Base-by-base conservation (phyloP, 1,284 basidiomycete genomes). In the Boletus mariae region DNA sequence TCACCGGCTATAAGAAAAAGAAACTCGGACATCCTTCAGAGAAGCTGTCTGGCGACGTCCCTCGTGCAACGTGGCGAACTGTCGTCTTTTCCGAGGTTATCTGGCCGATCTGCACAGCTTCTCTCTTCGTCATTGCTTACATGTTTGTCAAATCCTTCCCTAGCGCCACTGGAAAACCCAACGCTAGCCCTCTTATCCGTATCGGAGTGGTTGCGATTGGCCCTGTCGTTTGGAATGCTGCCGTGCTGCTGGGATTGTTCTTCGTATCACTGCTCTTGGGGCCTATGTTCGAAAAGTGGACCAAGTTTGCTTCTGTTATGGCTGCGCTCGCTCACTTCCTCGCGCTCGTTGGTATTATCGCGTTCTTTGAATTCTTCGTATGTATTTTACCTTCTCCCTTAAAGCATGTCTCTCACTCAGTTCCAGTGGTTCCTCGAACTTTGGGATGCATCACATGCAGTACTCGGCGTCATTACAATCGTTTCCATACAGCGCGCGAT, bases 1-100 rank as follows among this genome's bases (percentile, higher is more conserved):
- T 98, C 63, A 98, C 95, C 35, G 95, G 94, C 57, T 97, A 94
- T 80, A 98, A 98, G 85, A 92, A 96, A 80, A 98, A 98, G 81
- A 90, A 93, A 66, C 82, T 98, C 9, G 94, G 94, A 5, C 90
- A 95, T 62, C 95, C 95, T 6, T 96, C 94, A 1, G 94, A 98
- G 73, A 97, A 97, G 74, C 75, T 97, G 44, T 93, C 94, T 32
- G 84, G 90, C 46, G 95, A 98, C 68, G 84, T 93, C 34, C 92
- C 94, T 25, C 87, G 94, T 63, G 94, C 94, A 9, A 80, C 82
- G 12, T 96, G 93, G 93, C 80, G 79, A 62, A 79, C 89, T 5
- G 90, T 98, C 60, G 73, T 97, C 45, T 78, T 94, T 58, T 86
- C 90, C 5, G 94, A 98, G 73, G 83, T 98, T 63, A 61, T 97